These are phyloP conservation scores for Ambrosiella beaveri DNA, from an alignment of 2,329 filamentous ascomycete genomes.

Conservation along the genomic window DNA sequence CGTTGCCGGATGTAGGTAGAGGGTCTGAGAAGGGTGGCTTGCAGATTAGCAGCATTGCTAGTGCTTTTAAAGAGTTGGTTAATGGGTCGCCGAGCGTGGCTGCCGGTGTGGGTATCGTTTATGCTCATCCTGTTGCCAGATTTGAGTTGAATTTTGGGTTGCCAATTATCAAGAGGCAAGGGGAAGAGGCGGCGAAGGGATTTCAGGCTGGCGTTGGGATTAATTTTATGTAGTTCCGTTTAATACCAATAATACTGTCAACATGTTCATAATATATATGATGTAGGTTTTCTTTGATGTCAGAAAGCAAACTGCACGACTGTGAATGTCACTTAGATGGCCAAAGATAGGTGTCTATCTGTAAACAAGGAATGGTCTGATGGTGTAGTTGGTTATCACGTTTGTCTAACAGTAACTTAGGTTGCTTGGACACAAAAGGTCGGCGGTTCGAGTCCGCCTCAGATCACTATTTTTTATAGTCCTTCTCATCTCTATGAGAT, in stretches of 20 bases:
- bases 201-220: slow-evolving; percentile 92
- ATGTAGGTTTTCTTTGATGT: not conserved
- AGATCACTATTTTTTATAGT: slow-evolving; percentile 2
- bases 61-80: slow-evolving; percentile 44
- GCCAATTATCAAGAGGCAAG: slow-evolving; percentile 62
- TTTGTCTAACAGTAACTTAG: slow-evolving; percentile 11
- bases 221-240: slow-evolving; percentile 59
- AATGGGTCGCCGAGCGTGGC: slow-evolving; percentile 69
- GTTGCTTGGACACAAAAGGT: slow-evolving; percentile 12
- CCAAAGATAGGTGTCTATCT: not conserved
- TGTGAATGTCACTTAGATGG: not conserved
- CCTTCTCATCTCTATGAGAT: not conserved
- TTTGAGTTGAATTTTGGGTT: slow-evolving; percentile 95
- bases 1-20: slow-evolving; percentile 32
- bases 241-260: not conserved
- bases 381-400: slow-evolving; percentile 14
- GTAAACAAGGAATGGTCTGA: slow-evolving; percentile 1
- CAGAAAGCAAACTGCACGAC: too few relatives aligned
- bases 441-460: slow-evolving; percentile 13
- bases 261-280: not conserved
- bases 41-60: slow-evolving; percentile 27
- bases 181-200: slow-evolving; percentile 80
- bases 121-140: slow-evolving; percentile 80
- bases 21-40: slow-evolving; percentile 30
- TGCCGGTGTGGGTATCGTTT: slow-evolving; percentile 79